A percentile compares a stretch with the other conserved stretches of the same genome.
Evolutionary conservation across 371 early-diverging fungal genomes (phyloP).

Genomic region (Umbelopsis sp.): DNA sequence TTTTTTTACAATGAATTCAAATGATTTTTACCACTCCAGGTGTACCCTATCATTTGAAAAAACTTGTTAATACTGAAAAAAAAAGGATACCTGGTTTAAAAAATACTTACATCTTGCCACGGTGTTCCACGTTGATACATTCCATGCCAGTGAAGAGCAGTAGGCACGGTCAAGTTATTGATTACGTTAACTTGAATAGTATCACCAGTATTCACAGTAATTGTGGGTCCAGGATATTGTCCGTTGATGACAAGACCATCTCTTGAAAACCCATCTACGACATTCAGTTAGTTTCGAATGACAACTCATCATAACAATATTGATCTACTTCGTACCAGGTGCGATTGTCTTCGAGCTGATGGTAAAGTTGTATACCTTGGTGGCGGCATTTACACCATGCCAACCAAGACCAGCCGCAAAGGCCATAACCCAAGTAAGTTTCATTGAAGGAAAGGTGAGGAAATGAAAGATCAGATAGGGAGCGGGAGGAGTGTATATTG

Average conservation of each 20-base stretch:
- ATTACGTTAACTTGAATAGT: conserved; percentile 37
- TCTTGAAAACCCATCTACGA: conserved; percentile 33
- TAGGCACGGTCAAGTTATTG: conserved; percentile 39
- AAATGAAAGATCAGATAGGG: background rate
- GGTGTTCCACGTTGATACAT: conserved; percentile 39
- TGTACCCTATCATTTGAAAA: background rate
- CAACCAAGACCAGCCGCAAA: background rate
- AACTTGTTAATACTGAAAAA: background rate
- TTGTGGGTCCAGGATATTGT: conserved; percentile 45
- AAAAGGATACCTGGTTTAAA: background rate
- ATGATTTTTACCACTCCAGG: background rate
- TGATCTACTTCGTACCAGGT: conserved; percentile 23
- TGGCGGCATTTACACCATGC: conserved; percentile 6
- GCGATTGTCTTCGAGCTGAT: conserved; percentile 31
- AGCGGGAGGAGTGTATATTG: background rate
- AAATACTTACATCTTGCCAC: conserved; percentile 31
- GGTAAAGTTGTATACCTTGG: background rate
- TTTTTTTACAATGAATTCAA: background rate
- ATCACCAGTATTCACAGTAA: conserved; percentile 46
- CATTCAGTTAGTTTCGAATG: too few relatives aligned
- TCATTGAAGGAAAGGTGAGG: background rate
- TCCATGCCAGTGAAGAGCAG: conserved; percentile 41
- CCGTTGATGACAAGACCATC: conserved; percentile 43
- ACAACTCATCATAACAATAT: too few relatives aligned
- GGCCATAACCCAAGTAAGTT: background rate